These are phyloP conservation scores for Aristolochia fimbriata DNA, from an alignment of 164 flowering plant species.

Conservation along the genomic window DNA sequence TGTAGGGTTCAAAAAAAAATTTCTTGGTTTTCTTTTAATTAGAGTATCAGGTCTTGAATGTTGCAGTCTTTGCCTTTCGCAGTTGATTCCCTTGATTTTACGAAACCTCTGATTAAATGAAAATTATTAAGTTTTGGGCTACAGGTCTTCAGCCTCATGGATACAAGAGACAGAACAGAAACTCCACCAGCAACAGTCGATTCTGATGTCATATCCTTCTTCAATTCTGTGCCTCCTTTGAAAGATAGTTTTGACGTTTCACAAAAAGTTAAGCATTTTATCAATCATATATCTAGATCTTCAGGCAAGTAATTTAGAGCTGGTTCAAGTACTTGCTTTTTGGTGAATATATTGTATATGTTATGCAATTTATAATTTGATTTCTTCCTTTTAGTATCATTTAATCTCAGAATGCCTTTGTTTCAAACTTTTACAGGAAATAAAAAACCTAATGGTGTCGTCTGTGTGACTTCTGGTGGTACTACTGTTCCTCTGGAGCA, in stretches of 20 bases:
- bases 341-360: no score
- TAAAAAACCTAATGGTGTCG: conserved; percentile 33
- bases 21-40: no score
- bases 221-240: conserved; percentile 73
- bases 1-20: no score
- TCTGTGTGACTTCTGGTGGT: conserved; percentile 92
- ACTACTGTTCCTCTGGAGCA: conserved; percentile 93
- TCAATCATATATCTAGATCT: conserved; percentile 26
- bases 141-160: conserved; percentile 8
- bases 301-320: conserved; percentile 27
- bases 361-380: not conserved
- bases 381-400: not conserved
- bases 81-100: no score
- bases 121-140: no score
- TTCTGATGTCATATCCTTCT: conserved; percentile 41
- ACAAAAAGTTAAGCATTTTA: conserved; percentile 36
- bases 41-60: no score
- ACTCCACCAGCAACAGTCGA: conserved; percentile 17
- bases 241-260: conserved; percentile 27
- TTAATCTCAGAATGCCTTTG: not conserved
- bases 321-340: not conserved
- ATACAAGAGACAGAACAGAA: conserved; percentile 14
- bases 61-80: no score
- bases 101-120: no score
- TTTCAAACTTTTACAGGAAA: conserved; percentile 22